Percentiles rank a stretch among this genome's conserved stretches.
Evolutionary conservation across 257 asterid genomes (phyloP).

Genomic region (Przewalskia tangutica): DNA sequence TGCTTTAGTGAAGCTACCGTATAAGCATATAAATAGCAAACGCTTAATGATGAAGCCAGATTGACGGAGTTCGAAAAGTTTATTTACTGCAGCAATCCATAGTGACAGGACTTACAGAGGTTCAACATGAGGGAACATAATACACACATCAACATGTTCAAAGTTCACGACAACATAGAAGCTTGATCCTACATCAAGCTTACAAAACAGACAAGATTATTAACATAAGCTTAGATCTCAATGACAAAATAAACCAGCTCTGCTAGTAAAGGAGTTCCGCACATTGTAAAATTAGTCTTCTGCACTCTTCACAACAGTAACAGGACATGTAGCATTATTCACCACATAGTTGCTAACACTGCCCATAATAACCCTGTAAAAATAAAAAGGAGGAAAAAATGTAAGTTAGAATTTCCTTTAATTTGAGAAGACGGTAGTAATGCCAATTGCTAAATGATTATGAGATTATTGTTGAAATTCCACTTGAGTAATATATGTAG

Average conservation of each 20-base stretch:
- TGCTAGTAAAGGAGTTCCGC: background rate
- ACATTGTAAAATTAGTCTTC: slow-evolving; percentile 26
- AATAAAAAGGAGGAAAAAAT: slow-evolving; percentile 1
- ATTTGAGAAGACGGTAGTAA: background rate
- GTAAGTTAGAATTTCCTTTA: background rate
- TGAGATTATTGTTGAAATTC: background rate
- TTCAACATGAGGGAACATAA: background rate
- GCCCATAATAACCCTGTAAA: slow-evolving; percentile 73
- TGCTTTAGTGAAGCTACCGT: background rate
- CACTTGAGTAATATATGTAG: background rate
- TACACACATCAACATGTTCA: background rate
- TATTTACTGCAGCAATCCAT: background rate
- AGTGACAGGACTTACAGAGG: background rate
- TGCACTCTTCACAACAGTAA: slow-evolving; percentile 63
- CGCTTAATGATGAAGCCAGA: background rate
- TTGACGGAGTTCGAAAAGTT: background rate
- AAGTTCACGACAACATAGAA: background rate
- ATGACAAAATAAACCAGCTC: slow-evolving; percentile 1
- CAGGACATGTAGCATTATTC: slow-evolving; percentile 72
- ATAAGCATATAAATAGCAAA: background rate
- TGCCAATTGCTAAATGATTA: background rate
- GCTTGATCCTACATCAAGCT: background rate
- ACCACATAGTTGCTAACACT: slow-evolving; percentile 86
- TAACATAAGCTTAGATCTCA: background rate
- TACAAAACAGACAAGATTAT: background rate